A percentile compares a stretch with the other conserved stretches of the same genome.
Conservation (phyloP, 1,139 yeast genomes). For the Hemisphaericaspora xylofermentans region DNA sequence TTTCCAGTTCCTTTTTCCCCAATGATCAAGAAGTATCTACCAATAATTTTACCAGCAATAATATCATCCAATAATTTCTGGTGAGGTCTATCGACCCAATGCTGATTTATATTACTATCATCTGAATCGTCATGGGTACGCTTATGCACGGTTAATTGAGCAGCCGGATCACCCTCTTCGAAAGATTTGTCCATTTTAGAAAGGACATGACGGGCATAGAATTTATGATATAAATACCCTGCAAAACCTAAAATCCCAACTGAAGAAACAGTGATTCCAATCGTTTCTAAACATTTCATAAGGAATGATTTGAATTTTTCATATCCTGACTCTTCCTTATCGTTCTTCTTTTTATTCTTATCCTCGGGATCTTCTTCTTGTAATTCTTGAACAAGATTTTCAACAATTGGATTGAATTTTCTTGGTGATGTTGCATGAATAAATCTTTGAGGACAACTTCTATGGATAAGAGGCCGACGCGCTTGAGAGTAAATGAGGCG, state of each 20-base stretch:
- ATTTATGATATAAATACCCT: conserved; percentile 66
- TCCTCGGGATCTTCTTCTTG: conserved; percentile 15
- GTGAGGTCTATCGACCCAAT: conserved; percentile 71
- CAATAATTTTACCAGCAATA: conserved; percentile 58
- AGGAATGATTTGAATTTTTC: conserved; percentile 25
- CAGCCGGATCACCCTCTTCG: conserved; percentile 66
- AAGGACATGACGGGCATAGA: conserved; percentile 60
- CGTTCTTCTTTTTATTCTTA: conserved; percentile 12
- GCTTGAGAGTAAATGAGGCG: background rate
- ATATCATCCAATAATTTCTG: conserved; percentile 66
- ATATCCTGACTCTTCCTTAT: conserved; percentile 12
- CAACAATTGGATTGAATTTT: conserved; percentile 19
- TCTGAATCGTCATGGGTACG: conserved; percentile 32
- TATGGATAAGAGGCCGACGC: background rate
- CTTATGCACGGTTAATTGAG: conserved; percentile 54
- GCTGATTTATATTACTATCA: conserved; percentile 27
- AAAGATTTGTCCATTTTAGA: conserved; percentile 68
- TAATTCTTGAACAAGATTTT: conserved; percentile 18
- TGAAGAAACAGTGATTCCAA: conserved; percentile 75
- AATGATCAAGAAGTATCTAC: conserved; percentile 68
- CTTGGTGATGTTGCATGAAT: background rate
- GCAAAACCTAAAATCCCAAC: conserved; percentile 69
- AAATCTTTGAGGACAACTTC: background rate
- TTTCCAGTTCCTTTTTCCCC: conserved; percentile 92
- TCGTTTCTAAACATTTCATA: conserved; percentile 65